Base-by-base conservation (phyloP, 1,139 yeast species). In the Suhomyces taliae region DNA sequence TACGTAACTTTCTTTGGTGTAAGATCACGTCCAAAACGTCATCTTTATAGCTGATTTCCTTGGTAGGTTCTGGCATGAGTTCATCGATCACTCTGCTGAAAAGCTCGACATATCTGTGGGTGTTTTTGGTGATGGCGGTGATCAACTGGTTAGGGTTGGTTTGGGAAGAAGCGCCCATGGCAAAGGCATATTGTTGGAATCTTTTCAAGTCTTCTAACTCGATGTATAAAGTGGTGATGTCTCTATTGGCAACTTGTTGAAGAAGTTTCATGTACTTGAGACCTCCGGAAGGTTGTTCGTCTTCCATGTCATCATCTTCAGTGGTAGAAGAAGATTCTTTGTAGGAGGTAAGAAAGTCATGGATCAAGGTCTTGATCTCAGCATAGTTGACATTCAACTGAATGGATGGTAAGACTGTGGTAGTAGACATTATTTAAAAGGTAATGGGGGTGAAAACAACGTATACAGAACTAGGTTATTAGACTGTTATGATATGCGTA, bases 1-100 rank as follows among this genome's bases (percentile, higher is more conserved):
- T 93, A 59, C 96, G 80, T 64, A 88, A 79, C 58, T 80, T 83
- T 64, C 99, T 81, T 70, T 93, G 98, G 60, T 89, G 91, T 55
- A 91, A 76, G 50, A 95, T 90, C 49, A 93, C 96, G 62, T 95
- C 99, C 57, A 95, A 72, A 9, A 93, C 98, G 57, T 90, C 96
- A 63, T 90, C 97, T 57, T 84, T 83, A 65, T 87, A 89, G 41
- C 85, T 73, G 45, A 91, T 75, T 54, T 89, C 93, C 46, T 75
- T 77, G 3, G 95, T 85, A 24, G 97, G 90, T 50, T 76, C 76
- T 0, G 99, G 99, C 82, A 93, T 81, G 48, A 89, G 68, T 46
- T 82, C 84, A 67, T 95, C 99, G 41, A 88, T 81, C 8, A 83
- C 85, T 40, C 74, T 72, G 47, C 90, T 79, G 62, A 93, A 87